phyloP scores from a whole-genome alignment of 495 filamentous ascomycete genomes.

The Penicillium bovifimosum region DNA sequence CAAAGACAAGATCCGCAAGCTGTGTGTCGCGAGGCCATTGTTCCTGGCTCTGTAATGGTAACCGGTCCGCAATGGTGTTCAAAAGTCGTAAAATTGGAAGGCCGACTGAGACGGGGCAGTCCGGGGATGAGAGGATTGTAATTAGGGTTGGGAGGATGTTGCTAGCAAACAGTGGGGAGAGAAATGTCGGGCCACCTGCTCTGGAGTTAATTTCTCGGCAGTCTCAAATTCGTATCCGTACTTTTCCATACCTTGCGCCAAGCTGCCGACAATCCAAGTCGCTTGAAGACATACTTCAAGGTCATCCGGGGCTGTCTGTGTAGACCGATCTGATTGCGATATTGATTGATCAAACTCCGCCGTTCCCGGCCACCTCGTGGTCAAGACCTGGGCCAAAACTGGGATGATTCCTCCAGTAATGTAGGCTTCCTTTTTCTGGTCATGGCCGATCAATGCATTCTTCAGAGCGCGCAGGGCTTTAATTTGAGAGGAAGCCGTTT shows the following conservation, averaged over 20 bases:
- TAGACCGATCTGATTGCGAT: conserved; percentile 14
- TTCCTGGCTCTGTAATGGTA: conserved; percentile 46
- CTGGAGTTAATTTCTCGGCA: conserved; percentile 9
- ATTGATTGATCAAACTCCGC: conserved; percentile 31
- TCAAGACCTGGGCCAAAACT: conserved; percentile 58
- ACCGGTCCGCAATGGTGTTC: conserved; percentile 63
- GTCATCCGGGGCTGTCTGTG: conserved; percentile 38
- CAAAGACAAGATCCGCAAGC: conserved; percentile 64
- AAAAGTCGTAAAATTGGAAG: conserved; percentile 70
- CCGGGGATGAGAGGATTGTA: conserved; percentile 56
- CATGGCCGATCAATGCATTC: conserved; percentile 85
- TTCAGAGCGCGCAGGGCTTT: conserved; percentile 67
- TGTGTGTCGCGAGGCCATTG: conserved; percentile 38
- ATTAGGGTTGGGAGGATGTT: conserved; percentile 62
- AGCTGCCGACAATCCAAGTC: conserved; percentile 71
- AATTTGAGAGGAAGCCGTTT: conserved; percentile 55
- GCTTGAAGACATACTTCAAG: conserved; percentile 70
- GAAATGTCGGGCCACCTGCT: conserved; percentile 74
- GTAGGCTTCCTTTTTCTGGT: conserved; percentile 76
- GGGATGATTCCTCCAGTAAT: conserved; percentile 64
- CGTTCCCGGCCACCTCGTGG: conserved; percentile 27
- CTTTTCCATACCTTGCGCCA: conserved; percentile 66
- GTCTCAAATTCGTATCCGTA: neutral
- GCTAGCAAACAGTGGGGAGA: conserved; percentile 65
- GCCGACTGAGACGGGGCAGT: conserved; percentile 58